Conservation (phyloP, 495 filamentous ascomycete species). For the Darksidea phi region DNA sequence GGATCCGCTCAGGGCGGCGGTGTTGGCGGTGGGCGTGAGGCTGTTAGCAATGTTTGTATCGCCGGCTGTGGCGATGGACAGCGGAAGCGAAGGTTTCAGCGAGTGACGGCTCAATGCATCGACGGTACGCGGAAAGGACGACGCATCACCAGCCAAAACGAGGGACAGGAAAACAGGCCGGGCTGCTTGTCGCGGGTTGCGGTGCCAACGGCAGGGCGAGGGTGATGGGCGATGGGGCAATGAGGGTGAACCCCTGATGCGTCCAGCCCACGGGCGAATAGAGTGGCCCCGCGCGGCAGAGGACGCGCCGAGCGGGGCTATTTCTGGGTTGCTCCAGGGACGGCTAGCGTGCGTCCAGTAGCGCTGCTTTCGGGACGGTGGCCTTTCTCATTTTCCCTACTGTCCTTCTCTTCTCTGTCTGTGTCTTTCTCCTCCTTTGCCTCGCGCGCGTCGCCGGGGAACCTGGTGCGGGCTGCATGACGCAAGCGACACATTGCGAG, state of each 20-base stretch:
- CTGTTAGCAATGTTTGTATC: constrained; percentile 9
- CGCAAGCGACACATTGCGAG: no score
- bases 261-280: constrained; percentile 11
- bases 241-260: constrained; percentile 15
- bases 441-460: no score
- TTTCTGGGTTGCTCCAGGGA: constrained; percentile 30
- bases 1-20: no score
- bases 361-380: background rate
- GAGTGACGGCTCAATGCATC: constrained; percentile 31
- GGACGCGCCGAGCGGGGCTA: constrained; percentile 3
- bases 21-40: background rate
- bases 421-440: no score
- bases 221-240: background rate
- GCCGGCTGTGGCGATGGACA: background rate
- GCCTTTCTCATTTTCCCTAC: no score
- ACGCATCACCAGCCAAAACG: constrained; percentile 18
- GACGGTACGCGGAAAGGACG: constrained; percentile 7
- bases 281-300: constrained; percentile 1
- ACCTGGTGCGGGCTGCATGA: no score
- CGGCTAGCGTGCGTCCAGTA: constrained; percentile 20
- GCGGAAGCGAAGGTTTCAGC: constrained; percentile 15
- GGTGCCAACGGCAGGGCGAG: constrained; percentile 9
- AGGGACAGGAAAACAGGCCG: constrained; percentile 25
- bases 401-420: no score
- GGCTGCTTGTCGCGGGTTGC: constrained; percentile 14